A percentile compares a stretch with the other conserved stretches of the same genome.
Evolutionary conservation across 192 early-diverging fungal genomes (phyloP).

Genomic region (Coemansia sp.): DNA sequence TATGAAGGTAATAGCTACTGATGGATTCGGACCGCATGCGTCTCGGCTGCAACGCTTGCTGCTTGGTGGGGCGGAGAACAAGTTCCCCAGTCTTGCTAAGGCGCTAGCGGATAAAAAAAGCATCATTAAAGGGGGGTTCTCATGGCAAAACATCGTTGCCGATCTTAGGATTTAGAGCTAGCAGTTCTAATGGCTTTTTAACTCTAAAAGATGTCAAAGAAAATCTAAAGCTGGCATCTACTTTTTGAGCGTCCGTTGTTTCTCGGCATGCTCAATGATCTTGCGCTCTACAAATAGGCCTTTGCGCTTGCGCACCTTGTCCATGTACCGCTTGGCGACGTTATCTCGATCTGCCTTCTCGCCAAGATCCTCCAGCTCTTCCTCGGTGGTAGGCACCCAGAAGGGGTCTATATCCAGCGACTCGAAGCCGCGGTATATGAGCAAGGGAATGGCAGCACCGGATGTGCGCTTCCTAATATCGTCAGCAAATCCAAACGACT

Average conservation of each 20-base stretch:
- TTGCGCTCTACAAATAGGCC: constrained; percentile 92
- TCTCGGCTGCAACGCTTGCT: neutral
- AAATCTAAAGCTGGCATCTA: constrained; percentile 7
- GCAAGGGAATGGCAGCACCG: constrained; percentile 91
- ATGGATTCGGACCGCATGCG: neutral
- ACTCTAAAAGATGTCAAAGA: no score
- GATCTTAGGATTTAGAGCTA: no score
- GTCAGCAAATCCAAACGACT: constrained; percentile 99
- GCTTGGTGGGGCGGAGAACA: neutral
- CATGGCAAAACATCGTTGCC: no score
- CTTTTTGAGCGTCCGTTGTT: constrained; percentile 74
- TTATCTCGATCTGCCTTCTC: constrained; percentile 98
- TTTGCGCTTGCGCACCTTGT: constrained; percentile 90
- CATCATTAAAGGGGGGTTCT: neutral
- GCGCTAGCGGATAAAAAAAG: neutral
- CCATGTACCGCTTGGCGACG: constrained; percentile 95
- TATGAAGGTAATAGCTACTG: neutral
- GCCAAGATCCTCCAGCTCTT: constrained; percentile 97
- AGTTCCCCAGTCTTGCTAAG: neutral
- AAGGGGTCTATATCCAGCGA: constrained; percentile 91
- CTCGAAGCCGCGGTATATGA: constrained; percentile 95
- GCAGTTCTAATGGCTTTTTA: no score
- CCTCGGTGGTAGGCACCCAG: constrained; percentile 97
- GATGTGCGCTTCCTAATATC: constrained; percentile 95
- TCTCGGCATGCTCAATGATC: constrained; percentile 81